Evolutionary conservation across 1,284 basidiomycete species (phyloP), one percentile per base, ranked within the genome.

Genomic region (Heterobasidion irregulare): DNA sequence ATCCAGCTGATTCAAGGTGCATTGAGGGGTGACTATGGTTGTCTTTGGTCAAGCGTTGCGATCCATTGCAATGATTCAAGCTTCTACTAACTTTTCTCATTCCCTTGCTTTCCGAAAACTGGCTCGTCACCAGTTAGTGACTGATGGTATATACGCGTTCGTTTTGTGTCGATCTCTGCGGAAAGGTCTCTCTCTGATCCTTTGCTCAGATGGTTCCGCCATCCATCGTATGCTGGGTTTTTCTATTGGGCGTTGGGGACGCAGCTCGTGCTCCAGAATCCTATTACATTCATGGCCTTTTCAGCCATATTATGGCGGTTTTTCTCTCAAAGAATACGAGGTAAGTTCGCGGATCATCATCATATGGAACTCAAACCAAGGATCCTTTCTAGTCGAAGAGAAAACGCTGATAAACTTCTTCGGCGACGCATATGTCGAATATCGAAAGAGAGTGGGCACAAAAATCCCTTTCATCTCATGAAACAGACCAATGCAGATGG

Each of bases 201-300:
- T 15, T 43, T 34, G 13, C 50, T 8, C 61, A 94, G 92, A 26
- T 92, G 84, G 80, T 89, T 86, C 57, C 84, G 97, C 5, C 97
- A 99, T 69, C 97, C 97, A 8, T 97, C 94, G 0, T 99, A 99
- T 64, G 83, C 92, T 0, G 97, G 96, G 2, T 99, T 99, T 76
- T 97, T 91, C 71, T 98, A 96, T 70, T 99, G 96, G 96, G 95
- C 94, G 0, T 64, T 99, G 35, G 93, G 93, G 1, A 98, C 95
- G 0, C 95, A 99, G 67, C 70, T 99, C n/a, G 80, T 94, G 3
- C 76, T 99, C 32, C 92, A 92, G 63, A 99, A 99, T 68, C 81
- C 91, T 0, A 45, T 94, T 26, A 84, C 84, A 12, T 87, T 92
- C 64, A 53, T 82, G 1, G 65, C 83, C 2, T 94, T 84, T 59